Percentiles rank a stretch among this genome's conserved stretches.
phyloP scores from a whole-genome alignment of 1,284 basidiomycete species.

The Agroathelia rolfsii region DNA sequence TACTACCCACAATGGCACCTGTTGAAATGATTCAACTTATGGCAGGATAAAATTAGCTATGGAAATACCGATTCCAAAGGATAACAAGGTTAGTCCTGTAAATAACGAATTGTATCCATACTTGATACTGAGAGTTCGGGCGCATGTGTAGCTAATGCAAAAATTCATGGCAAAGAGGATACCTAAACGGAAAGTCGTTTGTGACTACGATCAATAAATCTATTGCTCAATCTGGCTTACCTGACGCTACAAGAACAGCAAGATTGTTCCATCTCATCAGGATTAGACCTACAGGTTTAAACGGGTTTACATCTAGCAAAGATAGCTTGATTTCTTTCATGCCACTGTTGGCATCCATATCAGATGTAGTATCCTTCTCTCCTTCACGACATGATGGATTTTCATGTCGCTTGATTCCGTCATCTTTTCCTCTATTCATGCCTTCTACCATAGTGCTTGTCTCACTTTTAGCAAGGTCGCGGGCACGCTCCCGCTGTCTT shows the following conservation, averaged over 20 bases:
- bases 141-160: conserved; percentile 61
- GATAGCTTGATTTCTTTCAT: conserved; percentile 41
- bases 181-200: conserved; percentile 37
- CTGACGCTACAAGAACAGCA: conserved; percentile 58
- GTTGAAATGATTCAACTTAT: conserved; percentile 11
- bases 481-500: conserved; percentile 12
- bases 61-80: conserved; percentile 56
- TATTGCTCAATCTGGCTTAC: too few species aligned
- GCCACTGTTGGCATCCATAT: conserved; percentile 7
- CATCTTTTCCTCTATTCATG: too few species aligned
- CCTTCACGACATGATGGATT: conserved; percentile 10
- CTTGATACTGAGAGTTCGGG: conserved; percentile 50
- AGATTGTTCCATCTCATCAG: conserved; percentile 59
- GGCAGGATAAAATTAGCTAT: conserved; percentile 1
- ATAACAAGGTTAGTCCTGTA: conserved; percentile 68
- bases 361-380: conserved; percentile 9
- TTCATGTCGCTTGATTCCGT: conserved; percentile 6
- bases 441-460: conserved; percentile 3
- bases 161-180: conserved; percentile 70
- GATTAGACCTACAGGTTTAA: conserved; percentile 49
- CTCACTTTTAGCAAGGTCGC: conserved; percentile 10
- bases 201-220: too few species aligned
- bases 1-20: conserved; percentile 60
- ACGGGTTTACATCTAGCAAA: conserved; percentile 64
- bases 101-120: conserved; percentile 66